Base-by-base conservation (phyloP, 2,329 filamentous ascomycete species). In the Fusarium denticulatum region DNA sequence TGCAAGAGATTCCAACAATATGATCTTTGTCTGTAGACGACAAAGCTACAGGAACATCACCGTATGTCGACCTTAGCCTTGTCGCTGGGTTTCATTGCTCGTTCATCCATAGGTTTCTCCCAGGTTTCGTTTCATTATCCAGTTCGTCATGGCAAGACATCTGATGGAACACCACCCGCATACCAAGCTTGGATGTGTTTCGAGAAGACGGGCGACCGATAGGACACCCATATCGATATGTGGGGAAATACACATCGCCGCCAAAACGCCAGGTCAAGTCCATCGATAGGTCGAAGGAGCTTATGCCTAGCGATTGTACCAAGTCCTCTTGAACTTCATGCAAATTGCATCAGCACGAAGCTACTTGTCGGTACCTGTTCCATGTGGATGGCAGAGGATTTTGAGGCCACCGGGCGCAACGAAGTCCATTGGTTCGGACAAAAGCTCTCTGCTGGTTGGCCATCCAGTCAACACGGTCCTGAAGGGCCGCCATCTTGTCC, bases 381-480 rank as follows among this genome's bases (percentile, higher is more conserved):
- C 45, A 53, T 42, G 28, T 57, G 47, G 45, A n/a, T 46, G 28
- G 49, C 39, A 32, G 49, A 30, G 28, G 34, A 45, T 24, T 60
- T 59, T 60, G 52, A 59, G 63, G 57, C 52, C 47, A 28, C 46
- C 37, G 58, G 20, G 28, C 39, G 37, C 43, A 46, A 36, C 49
- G 39, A 55, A 52, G 30, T 49, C 65, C 56, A 58, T 40, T 53
- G 47, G 47, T 46, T 45, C 50, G 24, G 52, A 34, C 43, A 52
- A 67, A 65, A 65, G 37, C 62, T 58, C 37, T 39, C 50, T 61
- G 55, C 40, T 65, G 49, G 55, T 43, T 59, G 63, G 34, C 56
- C 43, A 60, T 59, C 49, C 46, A 69, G 64, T 79, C 72, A 80
- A 71, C 71, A 78, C 16, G 75, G 72, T 30, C 74, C 72, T n/a